Evolutionary conservation across 1,284 basidiomycete genomes (phyloP), one percentile per base, ranked within the genome.

Genomic region (Melampsora larici-populina): DNA sequence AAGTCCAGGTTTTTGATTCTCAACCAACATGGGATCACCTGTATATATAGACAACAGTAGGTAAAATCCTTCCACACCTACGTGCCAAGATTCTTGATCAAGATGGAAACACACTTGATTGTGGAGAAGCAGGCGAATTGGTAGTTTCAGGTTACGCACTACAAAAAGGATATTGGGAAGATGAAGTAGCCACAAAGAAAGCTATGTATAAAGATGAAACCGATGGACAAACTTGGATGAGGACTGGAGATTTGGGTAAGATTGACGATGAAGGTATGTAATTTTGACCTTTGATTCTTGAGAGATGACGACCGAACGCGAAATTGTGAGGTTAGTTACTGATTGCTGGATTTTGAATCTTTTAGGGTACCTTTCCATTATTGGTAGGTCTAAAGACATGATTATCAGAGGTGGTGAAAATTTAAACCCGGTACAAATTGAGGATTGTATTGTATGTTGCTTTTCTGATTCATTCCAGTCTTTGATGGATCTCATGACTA

Each of bases 341-440:
- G n/a, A n/a, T n/a, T n/a, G n/a, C n/a, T n/a, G n/a, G n/a, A n/a
- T n/a, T n/a, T n/a, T n/a, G n/a, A n/a, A n/a, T n/a, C 17, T 31
- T n/a, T 29, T 43, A 72, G 70, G 70, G 5, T 80, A 78, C 58
- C 62, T 80, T 26, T 43, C 49, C 6, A 80, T 80, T 26, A 63
- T 76, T 2, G 79, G 79, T 11, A 51, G 79, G 29, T 72, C 76
- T n/a, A 80, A 80, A 40, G 79, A 80, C n/a, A 76, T 80, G 26
- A 79, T 80, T 63, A 78, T 80, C 24, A 62, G 79, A 46, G 79
- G 79, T 2, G 79, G 79, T 15, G 79, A 80, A 58, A 80, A 80
- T 26, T 26, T 79, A 11, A 78, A 71, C 51, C 78, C 78, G 5
- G 79, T 79, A 9, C 43, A 77, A 6, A 78, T 80, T 36, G 79